Base-by-base conservation (phyloP, 2,329 filamentous ascomycete species). In the Aspergillus sp. region DNA sequence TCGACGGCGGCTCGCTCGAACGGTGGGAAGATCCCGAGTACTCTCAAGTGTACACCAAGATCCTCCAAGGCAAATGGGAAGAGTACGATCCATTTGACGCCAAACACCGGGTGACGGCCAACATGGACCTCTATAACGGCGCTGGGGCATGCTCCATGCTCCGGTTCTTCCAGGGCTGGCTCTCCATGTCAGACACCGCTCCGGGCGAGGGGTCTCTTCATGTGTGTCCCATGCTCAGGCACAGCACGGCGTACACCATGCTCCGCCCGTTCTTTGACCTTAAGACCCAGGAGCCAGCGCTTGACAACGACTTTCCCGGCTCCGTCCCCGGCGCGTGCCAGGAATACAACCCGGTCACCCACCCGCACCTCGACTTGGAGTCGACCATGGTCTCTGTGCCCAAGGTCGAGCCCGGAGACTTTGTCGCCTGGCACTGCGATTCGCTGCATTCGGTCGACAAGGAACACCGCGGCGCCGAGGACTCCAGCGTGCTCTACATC, bases 401-500 rank as follows among this genome's bases (percentile, higher is more conserved):
- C 0, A 59, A 61, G 5, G 79, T 86, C 5, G 64, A 67, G 27
- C 82, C 82, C 0, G 82, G 82, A 1, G 82, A 88, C 52, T 86
- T 78, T 47, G 78, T 93, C 2, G 66, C 75, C 45, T 72, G 85
- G 85, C 85, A 93, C 54, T 89, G 83, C 54, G 82, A 88, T 39
- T 53, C 68, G 8, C 81, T 93, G 30, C 88, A 94, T 53, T 75
- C 85, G 0, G 88, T 95, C 0, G 88, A 95, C 61, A 79, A 75
- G 43, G 67, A 78, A 1, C 88, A 95, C 53, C 59, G 58, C 1
- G 89, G 88, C 1, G 67, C 61, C 2, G 58, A 65, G 0, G 88
- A 95, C 56, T 86, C 82, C 0, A 86, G 80, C 45, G 88, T 94
- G 0, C 51, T 95, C 38, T 95, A 95, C 50, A 93, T 95, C 34